A percentile compares a stretch with the other conserved stretches of the same genome.
Conservation (phyloP, 2,329 filamentous ascomycete genomes). For the Xylariaceae sp. region DNA sequence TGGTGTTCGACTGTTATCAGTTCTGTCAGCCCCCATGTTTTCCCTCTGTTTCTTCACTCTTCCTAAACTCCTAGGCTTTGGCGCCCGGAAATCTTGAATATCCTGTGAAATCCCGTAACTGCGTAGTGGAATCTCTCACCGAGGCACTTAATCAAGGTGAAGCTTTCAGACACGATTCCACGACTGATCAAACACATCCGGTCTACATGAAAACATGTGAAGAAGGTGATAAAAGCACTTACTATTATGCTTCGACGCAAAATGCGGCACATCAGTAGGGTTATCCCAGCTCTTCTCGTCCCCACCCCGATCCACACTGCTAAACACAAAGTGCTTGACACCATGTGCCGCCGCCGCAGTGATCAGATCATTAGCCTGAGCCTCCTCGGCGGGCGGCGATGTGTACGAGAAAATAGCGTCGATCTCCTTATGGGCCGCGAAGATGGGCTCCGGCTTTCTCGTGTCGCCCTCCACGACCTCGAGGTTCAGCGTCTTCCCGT, state of each 20-base stretch:
- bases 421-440: slow-evolving; percentile 42
- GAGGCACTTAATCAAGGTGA: no score
- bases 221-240: neutral
- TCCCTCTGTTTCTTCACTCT: neutral
- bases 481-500: slow-evolving; percentile 36
- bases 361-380: slow-evolving; percentile 46
- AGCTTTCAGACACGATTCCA: no score
- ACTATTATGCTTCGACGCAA: slow-evolving; percentile 59
- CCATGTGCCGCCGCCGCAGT: slow-evolving; percentile 48
- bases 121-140: no score
- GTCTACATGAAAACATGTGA: no score
- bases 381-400: slow-evolving; percentile 41
- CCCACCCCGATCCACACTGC: slow-evolving; percentile 69
- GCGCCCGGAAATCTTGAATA: no score
- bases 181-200: no score
- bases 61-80: neutral
- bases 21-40: neutral
- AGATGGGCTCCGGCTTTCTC: slow-evolving; percentile 43
- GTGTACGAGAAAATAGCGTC: slow-evolving; percentile 46
- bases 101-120: no score
- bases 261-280: slow-evolving; percentile 63
- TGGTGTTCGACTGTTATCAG: slow-evolving; percentile 20
- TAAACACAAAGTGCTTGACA: slow-evolving; percentile 66
- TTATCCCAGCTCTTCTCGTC: slow-evolving; percentile 55
- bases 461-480: slow-evolving; percentile 46